A percentile compares a stretch with the other conserved stretches of the same genome.
These are phyloP conservation scores for Zymoseptoria crescenta DNA, from an alignment of 2,329 filamentous ascomycete genomes.

Conservation along the genomic window DNA sequence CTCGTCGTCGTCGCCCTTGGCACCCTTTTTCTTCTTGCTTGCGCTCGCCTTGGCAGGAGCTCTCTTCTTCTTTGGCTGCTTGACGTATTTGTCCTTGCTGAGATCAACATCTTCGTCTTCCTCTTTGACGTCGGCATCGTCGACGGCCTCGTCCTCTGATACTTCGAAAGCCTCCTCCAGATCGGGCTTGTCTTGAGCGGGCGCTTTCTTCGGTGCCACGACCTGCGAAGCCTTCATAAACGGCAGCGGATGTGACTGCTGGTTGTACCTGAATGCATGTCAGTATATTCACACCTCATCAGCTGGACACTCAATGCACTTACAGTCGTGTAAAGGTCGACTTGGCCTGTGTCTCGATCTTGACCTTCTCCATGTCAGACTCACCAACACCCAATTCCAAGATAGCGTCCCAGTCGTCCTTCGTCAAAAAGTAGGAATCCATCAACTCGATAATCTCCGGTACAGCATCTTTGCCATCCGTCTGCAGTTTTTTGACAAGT, in stretches of 20 bases:
- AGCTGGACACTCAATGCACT: conserved; percentile 34
- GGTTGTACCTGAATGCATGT: conserved; percentile 62
- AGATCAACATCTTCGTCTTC: conserved; percentile 65
- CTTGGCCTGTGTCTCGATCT: conserved; percentile 79
- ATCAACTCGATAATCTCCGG: conserved; percentile 83
- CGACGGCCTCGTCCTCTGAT: conserved; percentile 58
- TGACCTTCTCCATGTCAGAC: conserved; percentile 66
- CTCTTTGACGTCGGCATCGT: conserved; percentile 40
- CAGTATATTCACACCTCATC: conserved; percentile 9
- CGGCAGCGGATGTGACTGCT: conserved; percentile 76
- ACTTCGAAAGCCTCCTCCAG: conserved; percentile 94
- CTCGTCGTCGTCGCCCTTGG: conserved; percentile 55
- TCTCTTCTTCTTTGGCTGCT: conserved; percentile 71
- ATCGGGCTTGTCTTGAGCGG: conserved; percentile 73
- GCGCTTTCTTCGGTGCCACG: conserved; percentile 60
- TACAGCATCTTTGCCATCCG: conserved; percentile 74
- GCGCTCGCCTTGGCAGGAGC: conserved; percentile 38
- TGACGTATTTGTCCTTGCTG: conserved; percentile 94
- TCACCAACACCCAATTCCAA: conserved; percentile 83
- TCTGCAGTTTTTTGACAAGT: conserved; percentile 64
- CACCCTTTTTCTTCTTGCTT: conserved; percentile 54
- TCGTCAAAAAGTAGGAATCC: conserved; percentile 93
- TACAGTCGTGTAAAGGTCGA: conserved; percentile 80
- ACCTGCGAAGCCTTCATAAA: conserved; percentile 91
- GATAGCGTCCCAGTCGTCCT: conserved; percentile 90